These are phyloP conservation scores for Microthlaspi erraticum DNA, from an alignment of 345 rosid genomes.

Conservation along the genomic window DNA sequence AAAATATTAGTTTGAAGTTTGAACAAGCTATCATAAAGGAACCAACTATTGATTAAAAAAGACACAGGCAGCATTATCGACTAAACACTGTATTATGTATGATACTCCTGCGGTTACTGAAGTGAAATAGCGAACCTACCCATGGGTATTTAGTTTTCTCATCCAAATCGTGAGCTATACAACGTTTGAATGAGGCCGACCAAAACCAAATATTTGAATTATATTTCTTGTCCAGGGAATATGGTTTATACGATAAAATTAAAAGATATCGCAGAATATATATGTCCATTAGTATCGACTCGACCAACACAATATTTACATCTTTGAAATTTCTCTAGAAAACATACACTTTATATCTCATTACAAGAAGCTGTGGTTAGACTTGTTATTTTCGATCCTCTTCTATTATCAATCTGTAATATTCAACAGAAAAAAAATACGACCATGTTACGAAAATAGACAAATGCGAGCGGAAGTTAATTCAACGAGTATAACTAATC, in stretches of 20 bases:
- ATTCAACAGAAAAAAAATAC: background rate
- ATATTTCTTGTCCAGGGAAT: background rate
- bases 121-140: slow-evolving; percentile 26
- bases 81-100: slow-evolving; percentile 26
- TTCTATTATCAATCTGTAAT: background rate
- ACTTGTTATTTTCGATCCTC: background rate
- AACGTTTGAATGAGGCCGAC: background rate
- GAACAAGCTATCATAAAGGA: slow-evolving; percentile 35
- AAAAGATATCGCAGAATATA: background rate
- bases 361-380: background rate
- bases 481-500: background rate
- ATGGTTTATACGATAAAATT: background rate
- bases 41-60: slow-evolving; percentile 35
- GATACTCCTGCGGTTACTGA: slow-evolving; percentile 38
- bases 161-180: background rate
- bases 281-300: background rate
- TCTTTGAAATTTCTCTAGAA: background rate
- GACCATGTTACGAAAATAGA: background rate
- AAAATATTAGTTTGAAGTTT: slow-evolving; percentile 2
- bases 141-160: background rate
- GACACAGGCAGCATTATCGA: slow-evolving; percentile 18
- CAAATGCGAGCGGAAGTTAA: background rate
- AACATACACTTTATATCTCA: background rate
- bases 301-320: background rate
- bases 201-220: background rate